Percentiles rank a stretch among this genome's conserved stretches.
These are phyloP conservation scores for Daldinia sp. DNA, from an alignment of 2,329 filamentous ascomycete genomes.

Conservation along the genomic window DNA sequence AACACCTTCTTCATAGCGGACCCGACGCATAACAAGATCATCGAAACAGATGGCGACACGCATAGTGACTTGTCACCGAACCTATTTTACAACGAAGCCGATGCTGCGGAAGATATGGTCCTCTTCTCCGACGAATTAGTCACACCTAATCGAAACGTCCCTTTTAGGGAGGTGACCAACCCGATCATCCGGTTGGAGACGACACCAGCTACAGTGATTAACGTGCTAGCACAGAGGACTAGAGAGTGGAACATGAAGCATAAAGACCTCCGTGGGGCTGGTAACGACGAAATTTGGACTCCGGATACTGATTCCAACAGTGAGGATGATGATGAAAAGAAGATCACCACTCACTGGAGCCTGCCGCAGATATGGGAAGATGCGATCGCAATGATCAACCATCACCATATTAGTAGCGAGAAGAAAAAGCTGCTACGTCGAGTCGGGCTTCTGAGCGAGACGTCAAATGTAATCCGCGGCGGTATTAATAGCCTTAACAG, in stretches of 20 bases:
- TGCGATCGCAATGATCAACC: conserved; percentile 17
- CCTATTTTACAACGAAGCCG: conserved; percentile 42
- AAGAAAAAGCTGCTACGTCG: conserved; percentile 29
- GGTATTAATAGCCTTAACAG: conserved; percentile 6
- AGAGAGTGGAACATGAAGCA: conserved; percentile 7
- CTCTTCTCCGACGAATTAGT: conserved; percentile 39
- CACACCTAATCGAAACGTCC: conserved; percentile 33
- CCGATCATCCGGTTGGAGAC: conserved; percentile 39
- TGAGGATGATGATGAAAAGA: conserved; percentile 6
- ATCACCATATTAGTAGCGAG: conserved; percentile 18
- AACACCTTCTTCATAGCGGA: conserved; percentile 35
- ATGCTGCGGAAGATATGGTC: conserved; percentile 43
- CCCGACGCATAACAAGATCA: conserved; percentile 15
- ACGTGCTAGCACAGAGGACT: conserved; percentile 23
- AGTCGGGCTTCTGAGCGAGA: conserved; percentile 29
- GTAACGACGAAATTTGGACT: conserved; percentile 7
- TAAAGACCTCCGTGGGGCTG: conserved; percentile 1
- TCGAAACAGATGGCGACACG: conserved; percentile 8
- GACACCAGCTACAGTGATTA: conserved; percentile 27
- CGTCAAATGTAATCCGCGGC: conserved; percentile 6
- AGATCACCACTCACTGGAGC: conserved; percentile 31
- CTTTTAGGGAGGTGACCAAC: conserved; percentile 44
- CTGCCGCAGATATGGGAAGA: conserved; percentile 38
- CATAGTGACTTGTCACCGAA: conserved; percentile 13
- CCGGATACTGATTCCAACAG: background rate